A percentile compares a stretch with the other conserved stretches of the same genome.
Conservation (phyloP, 139 green algal genomes). For the Limnomonas spitsbergensis region DNA sequence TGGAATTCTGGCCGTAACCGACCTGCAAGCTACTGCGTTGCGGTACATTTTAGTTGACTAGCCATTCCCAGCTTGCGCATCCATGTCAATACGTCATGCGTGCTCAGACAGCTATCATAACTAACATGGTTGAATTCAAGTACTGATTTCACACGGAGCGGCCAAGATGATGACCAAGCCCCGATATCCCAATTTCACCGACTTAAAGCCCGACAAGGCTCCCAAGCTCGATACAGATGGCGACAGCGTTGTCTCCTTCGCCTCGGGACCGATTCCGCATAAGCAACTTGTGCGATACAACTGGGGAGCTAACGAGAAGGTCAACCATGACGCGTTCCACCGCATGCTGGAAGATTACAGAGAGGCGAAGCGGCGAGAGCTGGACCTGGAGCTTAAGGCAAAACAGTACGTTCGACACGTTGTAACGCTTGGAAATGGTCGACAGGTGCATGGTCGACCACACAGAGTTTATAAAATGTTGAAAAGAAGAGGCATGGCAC, state of each 20-base stretch:
- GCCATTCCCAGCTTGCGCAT: too few relatives aligned
- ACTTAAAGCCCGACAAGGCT: slow-evolving; percentile 1
- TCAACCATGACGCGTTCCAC: slow-evolving; percentile 57
- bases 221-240: slow-evolving; percentile 1
- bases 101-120: too few relatives aligned
- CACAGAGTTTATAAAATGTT: neutral
- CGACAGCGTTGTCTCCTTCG: slow-evolving; percentile 27
- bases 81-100: too few relatives aligned
- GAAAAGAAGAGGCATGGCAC: neutral
- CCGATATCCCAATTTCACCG: neutral
- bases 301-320: slow-evolving; percentile 31
- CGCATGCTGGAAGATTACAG: slow-evolving; percentile 53
- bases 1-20: too few relatives aligned
- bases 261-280: neutral
- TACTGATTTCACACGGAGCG: too few relatives aligned
- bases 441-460: neutral
- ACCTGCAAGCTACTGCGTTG: too few relatives aligned
- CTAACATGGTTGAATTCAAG: too few relatives aligned
- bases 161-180: neutral
- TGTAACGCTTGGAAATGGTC: too few relatives aligned
- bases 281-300: slow-evolving; percentile 18
- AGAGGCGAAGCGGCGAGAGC: slow-evolving; percentile 42
- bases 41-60: too few relatives aligned
- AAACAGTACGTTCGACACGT: slow-evolving; percentile 53
- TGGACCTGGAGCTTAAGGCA: slow-evolving; percentile 45